A percentile compares a stretch with the other conserved stretches of the same genome.
These are phyloP conservation scores for Penicillium sp. DNA, from an alignment of 2,329 filamentous ascomycete genomes.

Conservation along the genomic window DNA sequence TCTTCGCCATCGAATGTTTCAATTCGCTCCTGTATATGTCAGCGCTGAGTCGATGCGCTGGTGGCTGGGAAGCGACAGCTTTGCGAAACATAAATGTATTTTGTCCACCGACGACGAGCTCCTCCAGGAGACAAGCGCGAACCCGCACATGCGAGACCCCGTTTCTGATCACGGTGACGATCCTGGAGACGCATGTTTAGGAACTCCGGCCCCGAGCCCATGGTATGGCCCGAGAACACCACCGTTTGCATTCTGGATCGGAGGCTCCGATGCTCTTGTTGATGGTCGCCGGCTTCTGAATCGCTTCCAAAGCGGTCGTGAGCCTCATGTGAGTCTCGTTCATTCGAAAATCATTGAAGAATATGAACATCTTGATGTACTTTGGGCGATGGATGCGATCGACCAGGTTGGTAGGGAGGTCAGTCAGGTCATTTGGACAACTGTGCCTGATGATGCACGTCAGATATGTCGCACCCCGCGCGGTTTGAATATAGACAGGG, in stretches of 20 bases:
- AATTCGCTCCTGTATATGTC: slow-evolving; percentile 88
- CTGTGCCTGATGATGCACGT: slow-evolving; percentile 57
- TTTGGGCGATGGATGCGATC: slow-evolving; percentile 89
- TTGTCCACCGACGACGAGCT: slow-evolving; percentile 74
- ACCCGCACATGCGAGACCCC: slow-evolving; percentile 23
- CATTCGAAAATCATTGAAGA: slow-evolving; percentile 79
- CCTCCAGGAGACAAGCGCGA: slow-evolving; percentile 55
- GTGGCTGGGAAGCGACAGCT: slow-evolving; percentile 90
- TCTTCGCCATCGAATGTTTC: slow-evolving; percentile 79
- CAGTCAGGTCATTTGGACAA: slow-evolving; percentile 80
- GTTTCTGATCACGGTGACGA: slow-evolving; percentile 17
- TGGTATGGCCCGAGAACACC: slow-evolving; percentile 83
- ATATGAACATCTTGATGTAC: slow-evolving; percentile 91
- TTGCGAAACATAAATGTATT: slow-evolving; percentile 82
- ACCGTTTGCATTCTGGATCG: slow-evolving; percentile 85
- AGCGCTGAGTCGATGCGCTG: slow-evolving; percentile 88
- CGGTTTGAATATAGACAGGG: slow-evolving; percentile 38
- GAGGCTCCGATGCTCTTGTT: slow-evolving; percentile 78
- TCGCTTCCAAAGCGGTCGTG: slow-evolving; percentile 71
- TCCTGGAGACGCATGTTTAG: slow-evolving; percentile 19
- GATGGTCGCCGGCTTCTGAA: slow-evolving; percentile 73
- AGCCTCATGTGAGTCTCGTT: slow-evolving; percentile 78
- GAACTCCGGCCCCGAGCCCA: slow-evolving; percentile 50
- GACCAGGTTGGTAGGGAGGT: slow-evolving; percentile 81
- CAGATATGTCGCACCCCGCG: slow-evolving; percentile 62